These are phyloP conservation scores for Zygotorulaspora mrakii DNA, from an alignment of 1,139 yeast species.

Conservation along the genomic window DNA sequence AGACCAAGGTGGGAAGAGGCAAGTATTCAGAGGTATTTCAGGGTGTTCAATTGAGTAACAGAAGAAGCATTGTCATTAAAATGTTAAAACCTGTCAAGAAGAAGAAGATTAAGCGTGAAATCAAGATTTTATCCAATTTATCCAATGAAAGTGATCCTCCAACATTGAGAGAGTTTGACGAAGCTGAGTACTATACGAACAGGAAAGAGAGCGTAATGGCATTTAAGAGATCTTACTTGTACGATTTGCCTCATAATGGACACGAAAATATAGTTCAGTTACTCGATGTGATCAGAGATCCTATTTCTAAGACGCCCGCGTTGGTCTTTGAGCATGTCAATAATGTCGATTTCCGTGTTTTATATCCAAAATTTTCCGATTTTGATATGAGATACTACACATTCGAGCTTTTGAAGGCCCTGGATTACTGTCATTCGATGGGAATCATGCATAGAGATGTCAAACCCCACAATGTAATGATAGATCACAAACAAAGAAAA, in stretches of 20 bases:
- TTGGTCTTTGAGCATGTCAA: conserved; percentile 86
- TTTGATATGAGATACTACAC: conserved; percentile 84
- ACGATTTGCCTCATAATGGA: conserved; percentile 35
- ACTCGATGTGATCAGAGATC: conserved; percentile 86
- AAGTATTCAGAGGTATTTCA: conserved; percentile 95
- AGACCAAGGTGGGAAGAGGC: conserved; percentile 91
- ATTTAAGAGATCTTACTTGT: conserved; percentile 29
- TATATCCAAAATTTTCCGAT: conserved; percentile 86
- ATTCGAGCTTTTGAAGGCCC: conserved; percentile 80
- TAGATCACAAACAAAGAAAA: conserved; percentile 72
- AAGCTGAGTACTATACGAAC: conserved; percentile 31
- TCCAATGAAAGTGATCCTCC: conserved; percentile 34
- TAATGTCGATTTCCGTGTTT: conserved; percentile 83
- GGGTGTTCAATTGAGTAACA: conserved; percentile 60
- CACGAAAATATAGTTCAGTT: conserved; percentile 64
- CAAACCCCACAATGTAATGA: conserved; percentile 97
- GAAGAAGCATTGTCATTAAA: conserved; percentile 70
- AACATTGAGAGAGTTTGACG: conserved; percentile 25
- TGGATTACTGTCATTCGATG: conserved; percentile 93
- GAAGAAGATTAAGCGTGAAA: conserved; percentile 94
- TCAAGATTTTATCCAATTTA: conserved; percentile 84
- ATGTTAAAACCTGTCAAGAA: conserved; percentile 95
- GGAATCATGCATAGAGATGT: conserved; percentile 99
- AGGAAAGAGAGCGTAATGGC: conserved; percentile 27
- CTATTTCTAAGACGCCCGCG: conserved; percentile 87